Conservation (phyloP, 305 asterid species). For the Plantago lanceolata region DNA sequence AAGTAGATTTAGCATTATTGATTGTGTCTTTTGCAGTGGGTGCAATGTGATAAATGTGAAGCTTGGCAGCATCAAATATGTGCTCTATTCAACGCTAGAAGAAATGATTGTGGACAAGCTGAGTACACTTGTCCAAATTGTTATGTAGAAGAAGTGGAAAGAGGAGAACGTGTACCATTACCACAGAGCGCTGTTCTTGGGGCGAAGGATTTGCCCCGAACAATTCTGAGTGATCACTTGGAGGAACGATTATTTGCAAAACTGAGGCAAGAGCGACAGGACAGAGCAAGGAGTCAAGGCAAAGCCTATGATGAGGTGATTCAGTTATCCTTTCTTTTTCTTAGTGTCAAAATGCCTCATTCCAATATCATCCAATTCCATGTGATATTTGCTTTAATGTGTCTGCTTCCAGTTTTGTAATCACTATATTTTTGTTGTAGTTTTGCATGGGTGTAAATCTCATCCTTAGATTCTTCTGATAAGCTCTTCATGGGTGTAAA, state of each 20-base stretch:
- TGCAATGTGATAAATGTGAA: conserved; percentile 97
- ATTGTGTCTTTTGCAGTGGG: conserved; percentile 71
- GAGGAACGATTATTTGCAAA: conserved; percentile 72
- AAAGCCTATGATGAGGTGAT: conserved; percentile 87
- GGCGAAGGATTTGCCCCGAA: conserved; percentile 88
- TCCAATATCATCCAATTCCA: conserved; percentile 19
- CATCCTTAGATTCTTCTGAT: background rate
- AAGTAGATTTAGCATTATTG: conserved; percentile 21
- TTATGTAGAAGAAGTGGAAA: conserved; percentile 82
- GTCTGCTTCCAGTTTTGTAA: conserved; percentile 22
- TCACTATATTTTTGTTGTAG: conserved; percentile 8
- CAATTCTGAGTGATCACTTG: conserved; percentile 88
- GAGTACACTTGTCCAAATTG: conserved; percentile 99
- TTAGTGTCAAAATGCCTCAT: conserved; percentile 12
- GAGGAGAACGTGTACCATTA: conserved; percentile 82
- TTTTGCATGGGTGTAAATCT: no score
- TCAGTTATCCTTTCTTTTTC: conserved; percentile 24
- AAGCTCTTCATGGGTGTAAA: background rate
- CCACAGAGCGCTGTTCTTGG: conserved; percentile 95
- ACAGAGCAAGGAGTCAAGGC: conserved; percentile 78
- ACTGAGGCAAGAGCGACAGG: conserved; percentile 84
- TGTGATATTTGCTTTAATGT: conserved; percentile 23
- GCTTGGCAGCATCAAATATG: conserved; percentile 99
- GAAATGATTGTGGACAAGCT: conserved; percentile 97
- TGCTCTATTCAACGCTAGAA: conserved; percentile 90